Percentiles rank a stretch among this genome's conserved stretches.
Conservation (phyloP, 371 early-diverging fungal species). For the Mortierella sp. region DNA sequence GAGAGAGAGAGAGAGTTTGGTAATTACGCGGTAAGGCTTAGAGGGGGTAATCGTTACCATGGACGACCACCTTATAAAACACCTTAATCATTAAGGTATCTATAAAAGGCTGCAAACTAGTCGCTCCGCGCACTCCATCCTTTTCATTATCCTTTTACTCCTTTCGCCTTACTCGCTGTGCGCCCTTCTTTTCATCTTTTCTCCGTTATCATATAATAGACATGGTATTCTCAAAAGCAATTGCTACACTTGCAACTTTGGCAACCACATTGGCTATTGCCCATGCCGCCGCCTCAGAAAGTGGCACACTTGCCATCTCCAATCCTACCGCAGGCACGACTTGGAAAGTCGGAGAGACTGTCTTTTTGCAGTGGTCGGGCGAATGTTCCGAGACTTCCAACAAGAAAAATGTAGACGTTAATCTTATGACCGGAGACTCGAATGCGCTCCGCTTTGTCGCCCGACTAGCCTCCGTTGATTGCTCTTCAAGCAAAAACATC, state of each 20-base stretch:
- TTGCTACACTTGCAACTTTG: conserved; percentile 28
- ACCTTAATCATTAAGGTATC: not conserved
- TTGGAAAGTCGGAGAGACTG: conserved; percentile 44
- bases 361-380: conserved; percentile 48
- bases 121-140: not conserved
- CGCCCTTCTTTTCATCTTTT: too few relatives aligned
- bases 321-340: conserved; percentile 42
- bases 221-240: conserved; percentile 36
- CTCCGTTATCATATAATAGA: not conserved
- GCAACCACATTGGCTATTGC: conserved; percentile 18
- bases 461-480: conserved; percentile 43
- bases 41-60: too few relatives aligned
- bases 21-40: too few relatives aligned
- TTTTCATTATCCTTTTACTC: not conserved
- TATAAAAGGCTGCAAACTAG: not conserved
- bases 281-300: not conserved
- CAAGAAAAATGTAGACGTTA: conserved; percentile 28
- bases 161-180: too few relatives aligned
- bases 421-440: conserved; percentile 40
- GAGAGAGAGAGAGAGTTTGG: too few relatives aligned
- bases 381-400: conserved; percentile 39
- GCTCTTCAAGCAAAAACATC: conserved; percentile 27
- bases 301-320: conserved; percentile 38
- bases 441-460: conserved; percentile 44
- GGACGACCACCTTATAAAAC: not conserved